phyloP scores from a whole-genome alignment of 306 rosid genomes.

The Medicago arabica region DNA sequence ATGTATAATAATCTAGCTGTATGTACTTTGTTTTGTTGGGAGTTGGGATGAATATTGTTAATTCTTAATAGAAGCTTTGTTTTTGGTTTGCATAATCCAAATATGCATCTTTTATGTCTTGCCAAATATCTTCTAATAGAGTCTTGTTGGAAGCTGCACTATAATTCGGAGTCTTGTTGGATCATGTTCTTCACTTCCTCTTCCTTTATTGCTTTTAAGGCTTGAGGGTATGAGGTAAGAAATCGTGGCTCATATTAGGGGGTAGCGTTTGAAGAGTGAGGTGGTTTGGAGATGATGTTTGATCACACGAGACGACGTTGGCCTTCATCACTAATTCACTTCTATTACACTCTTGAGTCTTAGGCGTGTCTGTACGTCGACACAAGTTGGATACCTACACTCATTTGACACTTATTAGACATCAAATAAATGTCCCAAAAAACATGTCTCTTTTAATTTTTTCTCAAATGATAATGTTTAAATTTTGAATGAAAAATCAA shows the following conservation, averaged over 20 bases:
- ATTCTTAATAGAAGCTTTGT: background rate
- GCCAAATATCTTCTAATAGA: background rate
- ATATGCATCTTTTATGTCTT: constrained; percentile 1
- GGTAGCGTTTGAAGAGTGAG: no score
- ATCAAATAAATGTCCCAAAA: background rate
- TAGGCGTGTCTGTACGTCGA: background rate
- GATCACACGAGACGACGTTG: no score
- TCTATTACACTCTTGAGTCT: no score
- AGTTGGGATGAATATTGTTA: background rate
- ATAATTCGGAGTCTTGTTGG: no score
- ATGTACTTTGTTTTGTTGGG: background rate
- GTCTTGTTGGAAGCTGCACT: no score
- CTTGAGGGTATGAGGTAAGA: no score
- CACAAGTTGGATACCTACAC: background rate
- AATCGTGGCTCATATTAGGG: no score
- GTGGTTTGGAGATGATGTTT: no score
- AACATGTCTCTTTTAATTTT: background rate
- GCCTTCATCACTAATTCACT: no score
- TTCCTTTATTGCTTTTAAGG: no score
- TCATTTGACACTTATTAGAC: background rate
- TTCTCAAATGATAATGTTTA: background rate
- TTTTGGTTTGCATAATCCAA: background rate
- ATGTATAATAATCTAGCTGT: background rate
- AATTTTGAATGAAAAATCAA: background rate
- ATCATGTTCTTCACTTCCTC: no score